These are phyloP conservation scores for Hyphodiscus hymeniophilus DNA, from an alignment of 495 filamentous ascomycete genomes.

Conservation along the genomic window DNA sequence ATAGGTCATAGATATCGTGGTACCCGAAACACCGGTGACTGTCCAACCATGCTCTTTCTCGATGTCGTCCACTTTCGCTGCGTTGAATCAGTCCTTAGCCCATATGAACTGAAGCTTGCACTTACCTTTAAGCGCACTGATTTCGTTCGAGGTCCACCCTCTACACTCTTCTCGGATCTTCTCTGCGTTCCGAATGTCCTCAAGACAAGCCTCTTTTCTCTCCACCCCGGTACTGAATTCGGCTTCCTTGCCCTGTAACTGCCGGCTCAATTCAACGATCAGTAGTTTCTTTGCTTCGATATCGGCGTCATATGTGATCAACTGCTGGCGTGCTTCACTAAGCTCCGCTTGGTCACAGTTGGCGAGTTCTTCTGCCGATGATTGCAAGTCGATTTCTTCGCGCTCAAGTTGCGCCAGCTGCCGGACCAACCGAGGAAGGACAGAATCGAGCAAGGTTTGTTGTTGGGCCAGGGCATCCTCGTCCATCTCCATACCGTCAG, in stretches of 20 bases:
- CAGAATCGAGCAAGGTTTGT: slow-evolving; percentile 52
- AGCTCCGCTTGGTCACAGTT: slow-evolving; percentile 75
- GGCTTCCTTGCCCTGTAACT: slow-evolving; percentile 55
- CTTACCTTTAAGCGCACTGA: slow-evolving; percentile 63
- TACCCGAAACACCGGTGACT: slow-evolving; percentile 50
- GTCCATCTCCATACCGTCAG: slow-evolving; percentile 69
- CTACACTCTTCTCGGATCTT: slow-evolving; percentile 77
- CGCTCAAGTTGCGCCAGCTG: slow-evolving; percentile 48
- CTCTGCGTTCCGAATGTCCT: slow-evolving; percentile 78
- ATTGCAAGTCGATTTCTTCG: slow-evolving; percentile 58
- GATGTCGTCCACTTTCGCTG: slow-evolving; percentile 54
- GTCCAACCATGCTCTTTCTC: slow-evolving; percentile 77
- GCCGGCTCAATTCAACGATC: slow-evolving; percentile 53
- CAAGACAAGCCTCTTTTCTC: slow-evolving; percentile 56
- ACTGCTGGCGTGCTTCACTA: slow-evolving; percentile 51
- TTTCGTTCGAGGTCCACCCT: slow-evolving; percentile 78
- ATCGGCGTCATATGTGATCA: slow-evolving; percentile 56
- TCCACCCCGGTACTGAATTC: slow-evolving; percentile 49
- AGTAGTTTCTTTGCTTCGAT: slow-evolving; percentile 58
- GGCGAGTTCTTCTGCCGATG: slow-evolving; percentile 64
- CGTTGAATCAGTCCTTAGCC: slow-evolving; percentile 21
- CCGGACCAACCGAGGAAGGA: slow-evolving; percentile 56
- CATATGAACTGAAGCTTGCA: slow-evolving; percentile 1
- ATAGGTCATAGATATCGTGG: slow-evolving; percentile 70
- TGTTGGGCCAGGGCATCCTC: slow-evolving; percentile 58